Evolutionary conservation across 1,284 basidiomycete genomes (phyloP), one percentile per base, ranked within the genome.

Genomic region (Puccinia polysora): DNA sequence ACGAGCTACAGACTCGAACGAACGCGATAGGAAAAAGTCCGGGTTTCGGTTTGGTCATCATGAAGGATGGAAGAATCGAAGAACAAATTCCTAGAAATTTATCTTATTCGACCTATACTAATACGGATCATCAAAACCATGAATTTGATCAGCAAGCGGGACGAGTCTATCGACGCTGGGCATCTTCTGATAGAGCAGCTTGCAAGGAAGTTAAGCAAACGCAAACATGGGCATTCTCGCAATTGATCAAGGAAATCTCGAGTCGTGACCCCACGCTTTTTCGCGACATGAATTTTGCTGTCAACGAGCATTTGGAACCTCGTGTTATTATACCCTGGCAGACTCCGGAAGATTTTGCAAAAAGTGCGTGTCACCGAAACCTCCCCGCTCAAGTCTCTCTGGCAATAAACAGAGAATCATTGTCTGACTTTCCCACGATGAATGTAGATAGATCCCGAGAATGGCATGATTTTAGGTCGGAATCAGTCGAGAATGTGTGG

Each of bases 261-360:
- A 32, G 52, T 4, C 52, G 36, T 2, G 64, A 67, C 55, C 64
- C 64, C 1, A 45, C 36, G 23, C 64, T 67, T 18, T 67, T 67
- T 43, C 36, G 36, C 23, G 52, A 56, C 36, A 67, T 67, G 64
- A 56, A 36, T 25, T 25, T 67, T 6, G 64, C 64, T 30, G 23
- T 67, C 18, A 67, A 67, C 20, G 64, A 67, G 32, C 52, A 53
- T 38, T 67, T 56, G 12, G 64, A 67, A 18, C 64, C 64, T 15
- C 50, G 64, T 12, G 53, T 67, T 18, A 38, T 67, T 28, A 53
- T 67, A 15, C 64, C 64, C n/a, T 67, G 64, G 64, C 28, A 67
- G 18, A 55, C 53, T 3, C 36, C 53, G 28, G 32, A 38, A 14
- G 34, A 53, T 12, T 40, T 18, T 18, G 36, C 28, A 36, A 14